Percentiles rank a stretch among this genome's conserved stretches.
phyloP scores from a whole-genome alignment of 441 rosid species.

The Pelargonium cotyledonis region DNA sequence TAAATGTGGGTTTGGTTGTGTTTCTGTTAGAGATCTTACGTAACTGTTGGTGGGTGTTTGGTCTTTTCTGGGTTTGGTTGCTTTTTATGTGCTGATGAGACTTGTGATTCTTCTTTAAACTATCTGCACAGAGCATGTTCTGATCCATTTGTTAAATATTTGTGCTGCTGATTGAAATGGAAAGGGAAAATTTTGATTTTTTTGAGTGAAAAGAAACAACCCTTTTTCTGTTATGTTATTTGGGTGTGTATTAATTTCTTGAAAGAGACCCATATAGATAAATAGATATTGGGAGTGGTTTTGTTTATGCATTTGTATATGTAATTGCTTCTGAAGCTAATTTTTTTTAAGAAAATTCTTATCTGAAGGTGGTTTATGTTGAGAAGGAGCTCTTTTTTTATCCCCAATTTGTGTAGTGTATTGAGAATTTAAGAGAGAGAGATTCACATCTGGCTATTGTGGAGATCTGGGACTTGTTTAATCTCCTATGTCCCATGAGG shows the following conservation, averaged over 20 bases:
- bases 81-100: slow-evolving; percentile 13
- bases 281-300: slow-evolving; percentile 15
- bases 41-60: slow-evolving; percentile 30
- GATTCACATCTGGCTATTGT: slow-evolving; percentile 46
- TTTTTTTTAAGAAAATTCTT: slow-evolving; percentile 20
- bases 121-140: slow-evolving; percentile 10
- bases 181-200: slow-evolving; percentile 5
- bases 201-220: slow-evolving; percentile 10
- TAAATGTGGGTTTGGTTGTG: slow-evolving; percentile 37
- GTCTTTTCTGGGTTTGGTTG: slow-evolving; percentile 32
- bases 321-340: slow-evolving; percentile 20
- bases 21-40: slow-evolving; percentile 37
- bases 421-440: slow-evolving; percentile 20
- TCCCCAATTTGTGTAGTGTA: background rate
- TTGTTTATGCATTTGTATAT: slow-evolving; percentile 22
- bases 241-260: slow-evolving; percentile 12
- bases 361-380: slow-evolving; percentile 28
- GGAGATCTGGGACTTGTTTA: slow-evolving; percentile 97
- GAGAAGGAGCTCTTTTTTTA: slow-evolving; percentile 12
- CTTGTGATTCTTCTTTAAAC: slow-evolving; percentile 6
- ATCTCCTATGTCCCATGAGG: slow-evolving; percentile 87
- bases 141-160: background rate
- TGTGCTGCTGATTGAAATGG: slow-evolving; percentile 14
- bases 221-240: slow-evolving; percentile 13
- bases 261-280: slow-evolving; percentile 19